Base-by-base conservation (phyloP, 768 basidiomycete genomes). In the Boletus subcaerulescens region DNA sequence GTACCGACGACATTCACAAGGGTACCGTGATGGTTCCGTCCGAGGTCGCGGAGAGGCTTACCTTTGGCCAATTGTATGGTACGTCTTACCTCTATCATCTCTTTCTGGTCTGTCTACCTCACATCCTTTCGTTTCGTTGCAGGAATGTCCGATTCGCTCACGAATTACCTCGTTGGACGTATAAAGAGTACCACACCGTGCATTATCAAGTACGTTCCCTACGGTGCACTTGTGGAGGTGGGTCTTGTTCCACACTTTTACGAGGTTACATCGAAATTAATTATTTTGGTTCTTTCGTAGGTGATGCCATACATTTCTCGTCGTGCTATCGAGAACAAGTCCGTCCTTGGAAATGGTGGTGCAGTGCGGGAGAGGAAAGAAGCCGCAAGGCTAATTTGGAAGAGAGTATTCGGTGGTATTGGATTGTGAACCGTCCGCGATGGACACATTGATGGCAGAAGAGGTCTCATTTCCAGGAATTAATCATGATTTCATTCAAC, bases 311-410 rank as follows among this genome's bases (percentile, higher is more conserved):
- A 96, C 68, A 80, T 97, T 10, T 80, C 87, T 39, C 80, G 93
- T 32, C 79, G 95, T 15, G 94, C 93, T 1, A 85, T 93, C 43
- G 94, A 97, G 83, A 97, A 98, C 76, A 95, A 93, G 71, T 86
- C 87, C 0, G 79, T 97, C 3, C 80, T 98, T 26, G 89, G 87
- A 15, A 75, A 80, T 18, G 89, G 87, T 2, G 83, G 78, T 13
- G 91, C 92, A 0, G 70, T 72, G 17, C 59, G 63, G 36, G 71
- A 72, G 59, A 66, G 70, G 48, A 70, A 68, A 22, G 62, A 59
- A 38, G 66, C 64, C 13, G 69, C 68, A 2, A 55, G 50, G 29
- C 45, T 48, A 4, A 70, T 70, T 36, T 72, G 69, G 70, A 60
- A 40, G 42, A 68, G 71, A 33, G 36, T 76, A 1, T 68, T 77